Conservation (phyloP, 306 rosid species). For the Cicer bijugum region DNA sequence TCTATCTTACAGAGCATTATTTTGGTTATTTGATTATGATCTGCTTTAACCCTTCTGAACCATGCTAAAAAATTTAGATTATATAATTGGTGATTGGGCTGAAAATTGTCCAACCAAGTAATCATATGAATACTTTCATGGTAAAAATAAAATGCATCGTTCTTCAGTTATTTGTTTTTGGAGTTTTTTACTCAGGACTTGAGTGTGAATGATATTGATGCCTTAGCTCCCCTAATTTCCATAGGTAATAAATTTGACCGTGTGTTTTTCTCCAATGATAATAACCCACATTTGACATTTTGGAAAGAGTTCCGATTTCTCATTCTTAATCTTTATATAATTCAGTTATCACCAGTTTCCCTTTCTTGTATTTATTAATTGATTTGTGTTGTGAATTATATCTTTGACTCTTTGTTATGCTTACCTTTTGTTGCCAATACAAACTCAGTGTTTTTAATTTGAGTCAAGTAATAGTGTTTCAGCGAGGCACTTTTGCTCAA, state of each 20-base stretch:
- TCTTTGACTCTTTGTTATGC: background rate
- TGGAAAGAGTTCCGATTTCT: slow-evolving; percentile 10
- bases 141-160: background rate
- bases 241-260: background rate
- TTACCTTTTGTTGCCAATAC: slow-evolving; percentile 3
- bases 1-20: background rate
- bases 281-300: background rate
- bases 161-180: slow-evolving; percentile 17
- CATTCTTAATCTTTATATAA: slow-evolving; percentile 2
- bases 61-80: background rate
- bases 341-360: background rate
- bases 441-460: slow-evolving; percentile 25
- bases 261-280: slow-evolving; percentile 10
- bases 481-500: slow-evolving; percentile 14
- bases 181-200: background rate
- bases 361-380: slow-evolving; percentile 2
- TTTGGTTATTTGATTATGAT: slow-evolving; percentile 7
- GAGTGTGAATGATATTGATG: slow-evolving; percentile 16
- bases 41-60: background rate
- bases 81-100: slow-evolving; percentile 9
- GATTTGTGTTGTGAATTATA: slow-evolving; percentile 7
- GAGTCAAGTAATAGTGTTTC: slow-evolving; percentile 10
- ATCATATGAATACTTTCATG: slow-evolving; percentile 13
- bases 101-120: slow-evolving; percentile 18
- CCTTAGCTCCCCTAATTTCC: slow-evolving; percentile 23